Conservation (phyloP, 352 stramenopile species). For the Chrysophaeum taylorii region DNA sequence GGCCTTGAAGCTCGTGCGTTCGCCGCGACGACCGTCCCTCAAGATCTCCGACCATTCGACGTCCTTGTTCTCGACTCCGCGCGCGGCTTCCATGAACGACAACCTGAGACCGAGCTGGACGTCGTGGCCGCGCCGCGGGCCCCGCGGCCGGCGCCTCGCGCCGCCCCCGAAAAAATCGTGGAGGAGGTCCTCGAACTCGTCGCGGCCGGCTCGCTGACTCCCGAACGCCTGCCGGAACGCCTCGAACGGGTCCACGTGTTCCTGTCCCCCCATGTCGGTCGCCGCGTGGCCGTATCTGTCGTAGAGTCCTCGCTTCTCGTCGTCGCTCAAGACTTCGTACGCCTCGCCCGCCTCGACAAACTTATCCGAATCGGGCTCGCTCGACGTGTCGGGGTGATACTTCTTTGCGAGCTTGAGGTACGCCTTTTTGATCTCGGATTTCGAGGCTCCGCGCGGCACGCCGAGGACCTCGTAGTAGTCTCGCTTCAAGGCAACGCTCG, state of each 20-base stretch:
- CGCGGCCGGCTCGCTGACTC: slow-evolving; percentile 32
- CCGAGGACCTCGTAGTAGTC: slow-evolving; percentile 94
- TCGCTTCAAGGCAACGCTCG: no score
- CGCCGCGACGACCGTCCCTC: slow-evolving; percentile 62
- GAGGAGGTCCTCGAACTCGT: slow-evolving; percentile 53
- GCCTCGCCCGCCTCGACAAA: slow-evolving; percentile 80
- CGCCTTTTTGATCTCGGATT: slow-evolving; percentile 94
- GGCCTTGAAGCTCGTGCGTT: slow-evolving; percentile 78
- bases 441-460: slow-evolving; percentile 66
- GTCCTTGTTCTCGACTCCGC: slow-evolving; percentile 43
- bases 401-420: slow-evolving; percentile 92
- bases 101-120: slow-evolving; percentile 83
- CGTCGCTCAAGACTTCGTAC: slow-evolving; percentile 79
- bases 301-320: slow-evolving; percentile 82
- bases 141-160: slow-evolving; percentile 41
- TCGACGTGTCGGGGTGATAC: slow-evolving; percentile 94
- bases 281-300: slow-evolving; percentile 85
- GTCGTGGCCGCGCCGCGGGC: slow-evolving; percentile 71
- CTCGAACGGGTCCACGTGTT: slow-evolving; percentile 31
- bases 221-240: slow-evolving; percentile 31
- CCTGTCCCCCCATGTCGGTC: slow-evolving; percentile 73
- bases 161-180: slow-evolving; percentile 51
- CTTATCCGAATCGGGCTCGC: slow-evolving; percentile 73
- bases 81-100: slow-evolving; percentile 86
- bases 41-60: slow-evolving; percentile 41